Base-by-base conservation (phyloP, 2,329 filamentous ascomycete genomes). In the Arthrobotrys iridis region DNA sequence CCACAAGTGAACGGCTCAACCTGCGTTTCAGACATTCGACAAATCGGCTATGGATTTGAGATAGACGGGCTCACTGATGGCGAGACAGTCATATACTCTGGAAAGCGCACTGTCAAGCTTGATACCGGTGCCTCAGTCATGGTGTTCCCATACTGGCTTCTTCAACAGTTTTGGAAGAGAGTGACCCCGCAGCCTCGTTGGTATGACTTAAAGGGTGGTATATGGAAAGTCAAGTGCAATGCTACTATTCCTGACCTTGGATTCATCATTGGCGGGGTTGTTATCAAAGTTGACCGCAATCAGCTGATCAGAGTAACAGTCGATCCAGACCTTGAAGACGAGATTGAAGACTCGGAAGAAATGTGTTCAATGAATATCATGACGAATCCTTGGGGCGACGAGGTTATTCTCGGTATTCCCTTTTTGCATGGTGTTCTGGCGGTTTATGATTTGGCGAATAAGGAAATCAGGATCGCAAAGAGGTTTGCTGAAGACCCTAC, bases 1-100 rank as follows among this genome's bases (percentile, higher is more conserved):
- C 63, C 71, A 26, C 20, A 35, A 15, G 18, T 57, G 18, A 41
- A 59, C 4, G 22, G 58, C 10, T 41, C 57, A 15, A 58, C 48
- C 3, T 75, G 71, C 22, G 15, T 22, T 24, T 75, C 71, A 5
- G 57, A 75, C 5, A 33, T 68, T 11, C 24, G 26, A 13, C 63
- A 58, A 11, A 75, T 68, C n/a, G 71, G 71, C 24, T 75, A 75
- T 28, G 46, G 40, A 2, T 60, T 75, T 26, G 57, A 64, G 15
- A 66, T 75, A 5, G 57, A 75, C 20, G 57, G 55, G 10, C 26
- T 75, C 30, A 37, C 57, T n/a, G 55, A 68, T 15, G 57, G 57
- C 10, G 15, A 28, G 1, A 18, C 30, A 18, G 20, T 58, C 11
- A 30, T 41, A 33, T 13, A 8, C 4, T 1, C 6, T 11, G 22